Evolutionary conservation across 2,329 filamentous ascomycete species (phyloP).

Genomic region (Fusarium buxicola): DNA sequence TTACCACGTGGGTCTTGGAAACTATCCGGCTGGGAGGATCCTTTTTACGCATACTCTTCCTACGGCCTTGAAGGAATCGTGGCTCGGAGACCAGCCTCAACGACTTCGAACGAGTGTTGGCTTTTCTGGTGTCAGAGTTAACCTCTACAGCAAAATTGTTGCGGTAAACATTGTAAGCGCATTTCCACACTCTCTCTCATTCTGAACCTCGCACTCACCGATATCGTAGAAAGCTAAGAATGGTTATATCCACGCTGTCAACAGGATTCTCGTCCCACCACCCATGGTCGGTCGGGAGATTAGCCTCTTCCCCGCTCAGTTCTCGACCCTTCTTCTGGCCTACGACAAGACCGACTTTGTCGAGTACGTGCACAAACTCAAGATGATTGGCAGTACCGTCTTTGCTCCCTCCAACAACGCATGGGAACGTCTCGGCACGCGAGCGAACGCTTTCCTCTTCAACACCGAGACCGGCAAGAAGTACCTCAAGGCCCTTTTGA

Average conservation of each 20-base stretch:
- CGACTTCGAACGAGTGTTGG: conserved; percentile 76
- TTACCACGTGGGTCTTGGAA: conserved; percentile 80
- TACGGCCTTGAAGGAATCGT: conserved; percentile 69
- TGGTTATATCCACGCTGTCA: conserved; percentile 82
- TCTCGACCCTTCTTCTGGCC: conserved; percentile 82
- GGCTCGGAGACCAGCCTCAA: conserved; percentile 75
- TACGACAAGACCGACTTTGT: conserved; percentile 79
- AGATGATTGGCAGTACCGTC: conserved; percentile 74
- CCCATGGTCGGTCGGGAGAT: conserved; percentile 65
- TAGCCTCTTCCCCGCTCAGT: conserved; percentile 77
- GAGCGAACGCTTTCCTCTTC: conserved; percentile 85
- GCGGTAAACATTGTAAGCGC: conserved; percentile 74
- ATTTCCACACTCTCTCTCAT: background rate
- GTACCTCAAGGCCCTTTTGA: conserved; percentile 80
- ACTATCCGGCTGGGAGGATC: conserved; percentile 75
- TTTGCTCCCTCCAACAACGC: conserved; percentile 86
- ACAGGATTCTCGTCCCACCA: conserved; percentile 81
- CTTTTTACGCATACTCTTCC: conserved; percentile 79
- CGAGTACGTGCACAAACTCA: conserved; percentile 66
- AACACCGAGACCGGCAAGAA: conserved; percentile 75
- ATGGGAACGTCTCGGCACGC: conserved; percentile 79
- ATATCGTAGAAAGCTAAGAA: conserved; percentile 73
- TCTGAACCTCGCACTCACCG: conserved; percentile 1
- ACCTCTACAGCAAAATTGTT: conserved; percentile 80
- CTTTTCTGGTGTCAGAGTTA: conserved; percentile 73